phyloP scores from a whole-genome alignment of 345 rosid species.

The Populus davidiana region DNA sequence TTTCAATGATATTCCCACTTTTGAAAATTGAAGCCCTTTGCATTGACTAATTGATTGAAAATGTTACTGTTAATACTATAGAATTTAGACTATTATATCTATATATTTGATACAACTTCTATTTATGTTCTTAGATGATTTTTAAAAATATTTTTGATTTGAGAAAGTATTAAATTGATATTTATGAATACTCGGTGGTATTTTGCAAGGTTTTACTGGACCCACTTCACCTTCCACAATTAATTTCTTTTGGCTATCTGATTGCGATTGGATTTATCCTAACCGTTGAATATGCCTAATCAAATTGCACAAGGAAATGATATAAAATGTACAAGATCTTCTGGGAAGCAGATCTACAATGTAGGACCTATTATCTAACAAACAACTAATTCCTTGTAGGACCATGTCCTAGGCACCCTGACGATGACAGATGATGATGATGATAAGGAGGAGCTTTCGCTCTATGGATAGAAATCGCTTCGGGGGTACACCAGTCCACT shows the following conservation, averaged over 20 bases:
- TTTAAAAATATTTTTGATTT: too few species aligned
- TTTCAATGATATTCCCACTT: too few species aligned
- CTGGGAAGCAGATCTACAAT: neutral
- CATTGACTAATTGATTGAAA: too few species aligned
- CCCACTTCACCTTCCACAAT: neutral
- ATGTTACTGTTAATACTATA: too few species aligned
- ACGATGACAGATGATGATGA: neutral
- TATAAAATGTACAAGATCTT: neutral
- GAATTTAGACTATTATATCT: too few species aligned
- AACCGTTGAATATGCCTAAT: neutral
- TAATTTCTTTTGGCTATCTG: neutral
- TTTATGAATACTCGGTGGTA: neutral
- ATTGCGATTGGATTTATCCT: neutral
- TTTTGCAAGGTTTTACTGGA: neutral
- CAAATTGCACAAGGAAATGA: neutral
- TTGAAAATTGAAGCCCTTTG: too few species aligned
- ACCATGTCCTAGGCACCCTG: neutral
- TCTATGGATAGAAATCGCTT: neutral
- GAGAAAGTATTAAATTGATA: too few species aligned
- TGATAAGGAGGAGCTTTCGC: neutral
- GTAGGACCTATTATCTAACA: neutral
- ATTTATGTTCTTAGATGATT: too few species aligned
- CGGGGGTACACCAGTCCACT: too few species aligned
- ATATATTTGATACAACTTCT: too few species aligned
- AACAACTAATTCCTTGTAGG: neutral